Evolutionary conservation across 495 filamentous ascomycete species (phyloP).

Genomic region (Cairneyella variabilis): DNA sequence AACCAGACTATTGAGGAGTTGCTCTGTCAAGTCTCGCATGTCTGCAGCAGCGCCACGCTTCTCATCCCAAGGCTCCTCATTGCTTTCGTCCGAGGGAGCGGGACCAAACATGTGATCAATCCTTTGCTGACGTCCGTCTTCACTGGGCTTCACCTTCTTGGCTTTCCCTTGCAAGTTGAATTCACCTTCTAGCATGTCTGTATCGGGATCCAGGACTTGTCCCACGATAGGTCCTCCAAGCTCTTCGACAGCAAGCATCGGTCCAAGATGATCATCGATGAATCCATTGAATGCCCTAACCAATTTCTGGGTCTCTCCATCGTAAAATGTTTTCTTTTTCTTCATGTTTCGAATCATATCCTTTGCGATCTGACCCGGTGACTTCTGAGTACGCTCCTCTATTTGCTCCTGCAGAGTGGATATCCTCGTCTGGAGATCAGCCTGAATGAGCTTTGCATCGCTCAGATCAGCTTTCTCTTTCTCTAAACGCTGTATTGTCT

Average conservation of each 20-base stretch:
- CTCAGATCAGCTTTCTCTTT: conserved; percentile 55
- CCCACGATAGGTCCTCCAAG: conserved; percentile 83
- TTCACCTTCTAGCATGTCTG: conserved; percentile 57
- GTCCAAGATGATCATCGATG: conserved; percentile 65
- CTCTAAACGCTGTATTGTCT: conserved; percentile 49
- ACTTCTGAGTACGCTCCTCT: conserved; percentile 52
- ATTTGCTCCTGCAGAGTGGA: conserved; percentile 40
- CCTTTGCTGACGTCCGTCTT: conserved; percentile 55
- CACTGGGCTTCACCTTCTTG: conserved; percentile 53
- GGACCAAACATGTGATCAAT: conserved; percentile 72
- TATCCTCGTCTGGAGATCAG: conserved; percentile 56
- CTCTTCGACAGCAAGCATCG: conserved; percentile 83
- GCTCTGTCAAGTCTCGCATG: conserved; percentile 62
- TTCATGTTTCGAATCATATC: conserved; percentile 56
- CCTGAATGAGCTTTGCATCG: conserved; percentile 51
- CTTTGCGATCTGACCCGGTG: conserved; percentile 53
- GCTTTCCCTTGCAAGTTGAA: conserved; percentile 69
- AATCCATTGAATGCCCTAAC: conserved; percentile 66
- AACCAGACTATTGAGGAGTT: conserved; percentile 54
- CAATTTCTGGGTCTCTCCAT: conserved; percentile 51
- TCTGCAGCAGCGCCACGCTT: conserved; percentile 61
- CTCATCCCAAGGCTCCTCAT: conserved; percentile 46
- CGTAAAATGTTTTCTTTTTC: conserved; percentile 50
- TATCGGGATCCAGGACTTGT: conserved; percentile 57
- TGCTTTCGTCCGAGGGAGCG: conserved; percentile 29